Evolutionary conservation across 176 grass and related monocot genomes (phyloP).

Genomic region (Ensete ventricosum): DNA sequence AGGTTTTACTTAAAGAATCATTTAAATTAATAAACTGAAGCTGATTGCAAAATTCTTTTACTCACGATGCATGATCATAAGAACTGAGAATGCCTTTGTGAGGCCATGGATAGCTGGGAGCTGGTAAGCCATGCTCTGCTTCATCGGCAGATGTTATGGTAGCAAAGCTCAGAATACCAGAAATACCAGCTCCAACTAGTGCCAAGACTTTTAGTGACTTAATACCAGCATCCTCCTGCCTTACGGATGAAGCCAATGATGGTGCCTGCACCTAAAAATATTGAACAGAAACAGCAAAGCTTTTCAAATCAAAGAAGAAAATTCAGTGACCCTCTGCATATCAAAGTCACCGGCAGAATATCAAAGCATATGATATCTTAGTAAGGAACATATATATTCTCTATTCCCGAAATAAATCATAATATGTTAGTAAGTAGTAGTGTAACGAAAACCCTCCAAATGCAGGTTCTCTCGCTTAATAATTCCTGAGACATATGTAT

Average conservation of each 20-base stretch:
- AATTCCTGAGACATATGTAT: no score
- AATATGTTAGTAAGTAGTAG: no score
- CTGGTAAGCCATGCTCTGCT: conserved; percentile 79
- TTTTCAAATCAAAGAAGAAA: background rate
- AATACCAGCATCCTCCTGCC: conserved; percentile 58
- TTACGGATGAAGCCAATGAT: conserved; percentile 45
- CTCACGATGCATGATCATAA: conserved; percentile 95
- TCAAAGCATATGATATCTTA: background rate
- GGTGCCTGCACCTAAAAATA: conserved; percentile 30
- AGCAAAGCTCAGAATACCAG: conserved; percentile 66
- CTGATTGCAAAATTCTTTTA: background rate
- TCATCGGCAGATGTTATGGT: conserved; percentile 79
- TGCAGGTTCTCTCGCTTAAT: no score
- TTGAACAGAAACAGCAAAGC: background rate
- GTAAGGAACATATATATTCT: background rate
- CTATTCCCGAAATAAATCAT: no score
- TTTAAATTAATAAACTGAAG: no score
- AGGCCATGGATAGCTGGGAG: conserved; percentile 76
- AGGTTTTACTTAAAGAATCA: no score
- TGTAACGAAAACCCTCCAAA: no score
- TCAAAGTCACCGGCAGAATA: background rate
- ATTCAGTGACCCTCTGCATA: background rate
- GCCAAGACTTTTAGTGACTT: conserved; percentile 49
- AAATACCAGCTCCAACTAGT: conserved; percentile 64
- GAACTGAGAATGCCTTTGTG: conserved; percentile 96